These are phyloP conservation scores for Ploettnerulaceae sp. DNA, from an alignment of 2,329 filamentous ascomycete species.

Conservation along the genomic window DNA sequence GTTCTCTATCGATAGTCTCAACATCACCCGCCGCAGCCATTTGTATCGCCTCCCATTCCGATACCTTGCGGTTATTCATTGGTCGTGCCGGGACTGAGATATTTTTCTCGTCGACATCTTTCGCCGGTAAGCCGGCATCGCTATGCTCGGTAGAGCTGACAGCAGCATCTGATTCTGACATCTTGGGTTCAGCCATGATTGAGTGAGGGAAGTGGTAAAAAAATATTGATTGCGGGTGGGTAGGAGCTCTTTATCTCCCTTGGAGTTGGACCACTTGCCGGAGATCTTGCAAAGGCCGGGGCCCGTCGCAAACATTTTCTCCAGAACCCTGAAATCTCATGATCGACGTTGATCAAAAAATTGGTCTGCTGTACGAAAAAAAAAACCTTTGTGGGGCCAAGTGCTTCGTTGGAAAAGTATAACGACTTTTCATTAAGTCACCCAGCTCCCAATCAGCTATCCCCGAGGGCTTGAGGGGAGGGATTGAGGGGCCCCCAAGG, in stretches of 20 bases:
- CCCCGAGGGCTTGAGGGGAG: not conserved
- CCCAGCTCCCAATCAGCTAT: too few species aligned
- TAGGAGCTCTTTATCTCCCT: not conserved
- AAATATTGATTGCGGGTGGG: not conserved
- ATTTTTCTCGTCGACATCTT: constrained; percentile 17
- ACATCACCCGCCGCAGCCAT: constrained; percentile 30
- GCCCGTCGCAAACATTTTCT: too few species aligned
- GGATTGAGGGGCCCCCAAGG: not conserved
- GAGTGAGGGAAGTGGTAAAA: not conserved
- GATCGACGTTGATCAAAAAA: too few species aligned
- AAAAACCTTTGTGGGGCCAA: too few species aligned
- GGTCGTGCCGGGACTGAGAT: not conserved
- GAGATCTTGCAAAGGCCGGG: too few species aligned
- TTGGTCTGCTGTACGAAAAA: too few species aligned
- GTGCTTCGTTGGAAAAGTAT: too few species aligned
- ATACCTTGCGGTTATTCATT: constrained; percentile 14
- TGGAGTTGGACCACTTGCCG: too few species aligned
- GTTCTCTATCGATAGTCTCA: constrained; percentile 33
- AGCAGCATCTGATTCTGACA: constrained; percentile 10
- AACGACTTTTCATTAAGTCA: too few species aligned
- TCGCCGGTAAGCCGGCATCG: constrained; percentile 7
- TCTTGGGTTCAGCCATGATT: constrained; percentile 20
- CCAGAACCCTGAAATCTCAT: too few species aligned
- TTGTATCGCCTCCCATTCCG: constrained; percentile 32
- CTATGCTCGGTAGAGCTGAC: constrained; percentile 18